phyloP scores from a whole-genome alignment of 2,329 filamentous ascomycete species.

The Colletotrichum sublineola region DNA sequence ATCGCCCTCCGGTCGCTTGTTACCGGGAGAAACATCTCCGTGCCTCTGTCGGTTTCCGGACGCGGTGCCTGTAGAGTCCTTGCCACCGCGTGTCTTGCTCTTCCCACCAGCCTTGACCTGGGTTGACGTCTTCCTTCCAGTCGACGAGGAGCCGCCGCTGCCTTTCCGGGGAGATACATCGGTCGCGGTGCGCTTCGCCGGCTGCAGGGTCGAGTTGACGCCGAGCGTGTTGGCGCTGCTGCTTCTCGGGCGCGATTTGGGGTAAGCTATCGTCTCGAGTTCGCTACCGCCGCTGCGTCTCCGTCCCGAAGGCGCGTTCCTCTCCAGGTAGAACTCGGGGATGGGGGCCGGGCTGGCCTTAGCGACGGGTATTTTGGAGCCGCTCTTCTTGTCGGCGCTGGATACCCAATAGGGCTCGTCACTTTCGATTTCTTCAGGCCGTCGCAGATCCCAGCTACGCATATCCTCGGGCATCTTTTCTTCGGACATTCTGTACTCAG shows the following conservation, averaged over 20 bases:
- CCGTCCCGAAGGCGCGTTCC: slow-evolving; percentile 77
- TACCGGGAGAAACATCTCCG: slow-evolving; percentile 62
- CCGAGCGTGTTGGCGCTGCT: slow-evolving; percentile 72
- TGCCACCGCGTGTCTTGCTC: slow-evolving; percentile 73
- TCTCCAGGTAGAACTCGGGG: slow-evolving; percentile 77
- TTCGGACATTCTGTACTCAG: slow-evolving; percentile 54
- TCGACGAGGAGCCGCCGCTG: slow-evolving; percentile 41
- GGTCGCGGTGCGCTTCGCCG: slow-evolving; percentile 58
- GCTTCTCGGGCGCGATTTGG: slow-evolving; percentile 77
- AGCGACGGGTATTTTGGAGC: slow-evolving; percentile 83
- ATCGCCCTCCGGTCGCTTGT: slow-evolving; percentile 88
- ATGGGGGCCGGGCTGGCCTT: slow-evolving; percentile 84
- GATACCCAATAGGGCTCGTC: slow-evolving; percentile 64
- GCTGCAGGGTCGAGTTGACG: slow-evolving; percentile 47
- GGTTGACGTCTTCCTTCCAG: slow-evolving; percentile 60
- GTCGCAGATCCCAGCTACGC: slow-evolving; percentile 78
- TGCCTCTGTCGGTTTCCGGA: slow-evolving; percentile 70
- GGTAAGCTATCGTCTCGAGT: slow-evolving; percentile 70
- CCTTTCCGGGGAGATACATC: slow-evolving; percentile 69
- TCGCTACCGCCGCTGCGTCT: slow-evolving; percentile 67
- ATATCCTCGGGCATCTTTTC: slow-evolving; percentile 57
- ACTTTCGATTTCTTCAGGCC: slow-evolving; percentile 80
- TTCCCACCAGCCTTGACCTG: slow-evolving; percentile 62
- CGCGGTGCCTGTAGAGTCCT: slow-evolving; percentile 59
- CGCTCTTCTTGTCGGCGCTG: slow-evolving; percentile 68